phyloP scores from a whole-genome alignment of 768 basidiomycete genomes.

The Auriculariales sp. region DNA sequence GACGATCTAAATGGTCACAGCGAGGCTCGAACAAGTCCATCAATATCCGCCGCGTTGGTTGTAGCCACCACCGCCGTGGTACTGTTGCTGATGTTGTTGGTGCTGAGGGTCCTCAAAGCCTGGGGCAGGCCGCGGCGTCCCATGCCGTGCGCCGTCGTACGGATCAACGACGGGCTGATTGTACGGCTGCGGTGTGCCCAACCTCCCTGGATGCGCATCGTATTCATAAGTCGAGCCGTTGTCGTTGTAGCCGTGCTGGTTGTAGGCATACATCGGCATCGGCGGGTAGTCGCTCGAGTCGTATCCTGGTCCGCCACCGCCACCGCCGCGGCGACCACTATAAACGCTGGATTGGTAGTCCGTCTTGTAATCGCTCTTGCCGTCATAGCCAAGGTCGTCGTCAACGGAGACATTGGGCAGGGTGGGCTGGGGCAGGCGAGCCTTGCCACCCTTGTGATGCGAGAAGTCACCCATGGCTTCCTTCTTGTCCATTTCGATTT shows the following conservation, averaged over 20 bases:
- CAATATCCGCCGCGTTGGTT: background rate
- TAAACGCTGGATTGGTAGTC: background rate
- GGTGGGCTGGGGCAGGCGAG: constrained; percentile 83
- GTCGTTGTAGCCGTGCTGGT: background rate
- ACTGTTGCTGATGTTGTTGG: background rate
- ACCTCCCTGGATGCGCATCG: background rate
- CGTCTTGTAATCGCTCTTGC: background rate
- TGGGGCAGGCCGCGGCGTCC: background rate
- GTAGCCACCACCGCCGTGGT: background rate
- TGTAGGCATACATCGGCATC: background rate
- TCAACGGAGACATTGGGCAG: constrained; percentile 84
- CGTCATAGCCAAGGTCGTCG: constrained; percentile 34
- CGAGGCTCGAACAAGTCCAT: too few relatives aligned
- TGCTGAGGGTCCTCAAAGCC: background rate
- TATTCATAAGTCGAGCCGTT: background rate
- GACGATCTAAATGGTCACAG: too few relatives aligned
- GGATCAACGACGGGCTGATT: background rate
- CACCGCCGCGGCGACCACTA: background rate
- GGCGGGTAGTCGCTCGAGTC: background rate
- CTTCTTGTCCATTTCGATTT: constrained; percentile 72
- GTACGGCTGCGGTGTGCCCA: background rate
- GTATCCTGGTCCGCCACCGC: background rate
- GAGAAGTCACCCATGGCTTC: constrained; percentile 85
- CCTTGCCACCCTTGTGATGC: constrained; percentile 76
- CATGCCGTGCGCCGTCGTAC: background rate